A percentile compares a stretch with the other conserved stretches of the same genome.
These are phyloP conservation scores for Paramecium bursaria DNA, from an alignment of 73 alveolate species.

Conservation along the genomic window DNA sequence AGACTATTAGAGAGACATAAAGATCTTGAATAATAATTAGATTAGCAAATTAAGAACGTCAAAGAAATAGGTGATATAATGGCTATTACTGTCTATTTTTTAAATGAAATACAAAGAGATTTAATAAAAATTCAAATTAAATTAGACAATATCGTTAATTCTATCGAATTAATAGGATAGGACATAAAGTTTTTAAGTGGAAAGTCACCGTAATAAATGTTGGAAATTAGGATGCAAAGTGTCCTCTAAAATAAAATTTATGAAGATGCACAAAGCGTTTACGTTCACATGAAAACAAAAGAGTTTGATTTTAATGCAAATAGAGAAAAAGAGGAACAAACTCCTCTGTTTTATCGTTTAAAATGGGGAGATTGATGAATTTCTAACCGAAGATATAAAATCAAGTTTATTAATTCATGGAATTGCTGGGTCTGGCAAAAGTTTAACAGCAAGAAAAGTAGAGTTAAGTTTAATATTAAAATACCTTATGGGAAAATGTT, in stretches of 20 bases:
- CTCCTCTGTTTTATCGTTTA: background rate
- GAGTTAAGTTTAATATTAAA: background rate
- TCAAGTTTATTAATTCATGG: conserved; percentile 39
- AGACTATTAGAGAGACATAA: no score
- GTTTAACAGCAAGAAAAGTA: conserved; percentile 33
- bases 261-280: background rate
- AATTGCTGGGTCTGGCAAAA: conserved; percentile 38
- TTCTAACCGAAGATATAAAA: conserved; percentile 3
- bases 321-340: background rate
- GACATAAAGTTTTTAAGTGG: background rate
- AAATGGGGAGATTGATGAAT: conserved; percentile 39
- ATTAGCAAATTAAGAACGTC: conserved; percentile 39
- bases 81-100: conserved; percentile 18
- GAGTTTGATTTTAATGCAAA: background rate
- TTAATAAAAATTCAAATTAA: conserved; percentile 15
- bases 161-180: background rate
- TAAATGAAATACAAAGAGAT: background rate
- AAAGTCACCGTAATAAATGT: background rate
- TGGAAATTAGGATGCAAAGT: conserved; percentile 44
- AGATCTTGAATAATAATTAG: no score
- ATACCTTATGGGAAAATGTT: no score
- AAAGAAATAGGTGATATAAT: background rate
- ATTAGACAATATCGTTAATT: background rate
- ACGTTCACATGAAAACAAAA: background rate
- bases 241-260: background rate